phyloP scores from a whole-genome alignment of 139 green algal species.

The Coccomyxa sp. region DNA sequence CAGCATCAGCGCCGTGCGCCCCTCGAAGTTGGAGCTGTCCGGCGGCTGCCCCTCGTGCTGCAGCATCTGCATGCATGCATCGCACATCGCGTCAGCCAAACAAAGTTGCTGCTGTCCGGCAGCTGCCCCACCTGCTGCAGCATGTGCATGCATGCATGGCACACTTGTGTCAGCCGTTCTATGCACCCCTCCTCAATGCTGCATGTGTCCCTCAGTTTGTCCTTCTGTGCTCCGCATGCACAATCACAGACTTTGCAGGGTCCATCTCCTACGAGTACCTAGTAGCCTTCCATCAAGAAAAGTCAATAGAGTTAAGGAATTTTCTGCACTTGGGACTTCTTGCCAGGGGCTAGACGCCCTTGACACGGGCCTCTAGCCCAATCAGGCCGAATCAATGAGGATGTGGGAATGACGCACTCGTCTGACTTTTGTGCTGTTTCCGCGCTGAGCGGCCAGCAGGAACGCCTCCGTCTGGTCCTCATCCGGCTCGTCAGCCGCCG shows the following conservation, averaged over 20 bases:
- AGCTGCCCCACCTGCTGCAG: background rate
- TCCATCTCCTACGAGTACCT: too few relatives aligned
- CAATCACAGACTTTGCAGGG: too few relatives aligned
- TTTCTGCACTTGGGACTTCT: too few relatives aligned
- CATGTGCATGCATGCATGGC: too few relatives aligned
- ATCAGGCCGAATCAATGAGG: too few relatives aligned
- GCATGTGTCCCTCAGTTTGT: background rate
- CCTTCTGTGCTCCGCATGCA: background rate
- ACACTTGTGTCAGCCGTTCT: background rate
- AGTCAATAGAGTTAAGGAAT: too few relatives aligned
- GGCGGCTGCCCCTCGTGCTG: background rate
- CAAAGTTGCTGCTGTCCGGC: background rate
- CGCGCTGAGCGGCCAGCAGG: background rate
- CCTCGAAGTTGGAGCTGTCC: conserved; percentile 2
- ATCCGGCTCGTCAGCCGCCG: background rate
- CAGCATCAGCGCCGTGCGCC: conserved; percentile 14
- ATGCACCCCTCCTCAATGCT: background rate
- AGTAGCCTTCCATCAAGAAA: too few relatives aligned
- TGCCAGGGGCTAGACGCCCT: too few relatives aligned
- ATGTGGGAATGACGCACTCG: background rate
- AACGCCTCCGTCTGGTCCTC: background rate
- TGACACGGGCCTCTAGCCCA: too few relatives aligned
- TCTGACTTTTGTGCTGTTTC: background rate
- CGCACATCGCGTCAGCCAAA: background rate
- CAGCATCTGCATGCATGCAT: conserved; percentile 9